Evolutionary conservation across 2,329 filamentous ascomycete species (phyloP), one percentile per base, ranked within the genome.

Genomic region (Diplodia mutila): DNA sequence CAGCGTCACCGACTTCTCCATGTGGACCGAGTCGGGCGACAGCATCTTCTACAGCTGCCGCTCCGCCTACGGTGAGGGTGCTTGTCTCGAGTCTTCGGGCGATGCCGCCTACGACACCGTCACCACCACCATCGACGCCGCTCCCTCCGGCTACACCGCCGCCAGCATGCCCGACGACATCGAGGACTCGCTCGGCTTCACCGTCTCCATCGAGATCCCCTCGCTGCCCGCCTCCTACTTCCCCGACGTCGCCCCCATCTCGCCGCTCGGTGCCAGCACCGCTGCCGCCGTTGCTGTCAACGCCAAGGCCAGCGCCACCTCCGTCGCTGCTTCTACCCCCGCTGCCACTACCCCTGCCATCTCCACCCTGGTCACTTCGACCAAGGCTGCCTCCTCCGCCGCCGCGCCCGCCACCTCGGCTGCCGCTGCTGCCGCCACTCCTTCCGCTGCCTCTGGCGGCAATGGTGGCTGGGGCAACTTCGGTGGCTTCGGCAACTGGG

Each of bases 11-110:
- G 81, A 86, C 72, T 83, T 87, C 69, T 76, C 79, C 39, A 85
- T 88, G 75, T 85, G 83, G 83, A 85, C 83, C 6, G 83, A 85
- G 66, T 70, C 75, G 0, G 83, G 82, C n/a, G 73, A 61, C 67
- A 73, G 72, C 66, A 78, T 81, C 68, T 74, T 73, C 18, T 82
- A 86, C 71, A 72, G 74, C 25, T 87, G 85, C 75, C 74, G 79
- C 42, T 85, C 79, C 69, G 85, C 81, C 1, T 86, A 84, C 69
- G 83, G 83, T 4, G 72, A 72, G 3, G 83, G 84, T 3, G 80
- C 77, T 21, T 86, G 85, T 71, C 72, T 86, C 52, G 77, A 81
- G 69, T 68, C 70, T 23, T 77, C 77, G 1, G 59, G 71, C 5
- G 68, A 63, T 23, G 63, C 64, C 27, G 61, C 67, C 0, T 61